Conservation (phyloP, 73 alveolate species). For the Paramecium primaurelia region DNA sequence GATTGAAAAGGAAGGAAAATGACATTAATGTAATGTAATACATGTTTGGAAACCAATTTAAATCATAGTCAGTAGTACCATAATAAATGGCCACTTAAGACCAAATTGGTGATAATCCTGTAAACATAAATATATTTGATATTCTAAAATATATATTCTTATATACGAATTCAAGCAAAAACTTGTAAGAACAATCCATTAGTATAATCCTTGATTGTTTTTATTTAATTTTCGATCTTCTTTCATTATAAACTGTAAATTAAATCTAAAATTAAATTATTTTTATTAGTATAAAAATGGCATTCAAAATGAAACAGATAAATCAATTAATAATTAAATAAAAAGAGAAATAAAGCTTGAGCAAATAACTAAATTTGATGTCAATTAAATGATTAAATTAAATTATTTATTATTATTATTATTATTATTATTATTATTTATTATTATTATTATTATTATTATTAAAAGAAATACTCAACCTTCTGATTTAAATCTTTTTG, state of each 20-base stretch:
- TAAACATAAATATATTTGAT: neutral
- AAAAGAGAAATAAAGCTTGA: neutral
- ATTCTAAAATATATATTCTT: neutral
- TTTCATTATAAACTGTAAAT: neutral
- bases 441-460: too few species aligned
- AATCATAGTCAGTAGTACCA: neutral
- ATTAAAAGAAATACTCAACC: neutral
- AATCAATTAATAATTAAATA: neutral
- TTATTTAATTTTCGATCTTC: neutral
- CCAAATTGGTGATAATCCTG: constrained; percentile 20
- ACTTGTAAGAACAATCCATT: neutral
- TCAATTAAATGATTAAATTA: neutral
- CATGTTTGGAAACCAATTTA: constrained; percentile 12
- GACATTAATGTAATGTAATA: neutral
- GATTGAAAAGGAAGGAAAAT: neutral
- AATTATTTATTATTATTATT: neutral
- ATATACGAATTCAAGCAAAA: neutral
- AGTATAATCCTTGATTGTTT: neutral
- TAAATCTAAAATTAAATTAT: neutral
- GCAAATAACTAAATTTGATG: neutral
- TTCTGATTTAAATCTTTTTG: neutral
- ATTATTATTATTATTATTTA: too few species aligned
- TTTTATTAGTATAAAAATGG: neutral
- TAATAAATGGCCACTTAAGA: neutral
- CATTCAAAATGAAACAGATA: neutral